phyloP scores from a whole-genome alignment of 2,329 filamentous ascomycete genomes.

The Penicillium sp. region DNA sequence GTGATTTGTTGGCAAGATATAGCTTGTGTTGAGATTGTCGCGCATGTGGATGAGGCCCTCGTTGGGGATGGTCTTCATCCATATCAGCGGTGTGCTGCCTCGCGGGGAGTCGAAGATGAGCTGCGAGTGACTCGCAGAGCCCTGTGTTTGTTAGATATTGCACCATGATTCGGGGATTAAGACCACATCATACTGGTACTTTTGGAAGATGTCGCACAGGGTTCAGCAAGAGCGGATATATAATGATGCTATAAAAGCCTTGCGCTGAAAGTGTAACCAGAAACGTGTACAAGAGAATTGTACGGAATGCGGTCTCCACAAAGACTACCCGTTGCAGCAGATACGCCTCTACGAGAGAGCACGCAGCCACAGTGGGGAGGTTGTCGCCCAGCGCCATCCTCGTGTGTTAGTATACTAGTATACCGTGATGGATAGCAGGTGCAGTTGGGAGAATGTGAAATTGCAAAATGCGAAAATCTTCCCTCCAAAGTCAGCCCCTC shows the following conservation, averaged over 20 bases:
- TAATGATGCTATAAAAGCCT: conserved; percentile 41
- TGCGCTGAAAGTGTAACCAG: conserved; percentile 28
- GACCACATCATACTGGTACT: conserved; percentile 33
- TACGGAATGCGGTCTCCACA: conserved; percentile 26
- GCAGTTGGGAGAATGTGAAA: background rate
- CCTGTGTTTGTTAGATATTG: conserved; percentile 20
- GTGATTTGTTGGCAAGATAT: conserved; percentile 36
- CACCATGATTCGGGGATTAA: too few species aligned
- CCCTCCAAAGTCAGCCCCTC: too few species aligned
- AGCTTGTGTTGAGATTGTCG: conserved; percentile 46
- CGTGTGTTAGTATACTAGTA: background rate
- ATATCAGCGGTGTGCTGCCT: conserved; percentile 38
- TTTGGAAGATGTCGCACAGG: conserved; percentile 54
- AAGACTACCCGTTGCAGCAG: conserved; percentile 31
- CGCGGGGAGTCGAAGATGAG: conserved; percentile 38
- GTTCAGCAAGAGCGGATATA: conserved; percentile 55
- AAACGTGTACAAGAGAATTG: conserved; percentile 22
- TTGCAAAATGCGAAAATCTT: background rate
- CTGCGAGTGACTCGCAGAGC: conserved; percentile 25
- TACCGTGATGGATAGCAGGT: background rate
- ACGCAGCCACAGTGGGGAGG: conserved; percentile 15
- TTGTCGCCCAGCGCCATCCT: background rate
- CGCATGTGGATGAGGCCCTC: conserved; percentile 58
- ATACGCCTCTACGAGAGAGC: conserved; percentile 32
- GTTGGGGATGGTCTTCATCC: conserved; percentile 57